Evolutionary conservation across 768 basidiomycete species (phyloP).

Genomic region (Boletus rubropictus): DNA sequence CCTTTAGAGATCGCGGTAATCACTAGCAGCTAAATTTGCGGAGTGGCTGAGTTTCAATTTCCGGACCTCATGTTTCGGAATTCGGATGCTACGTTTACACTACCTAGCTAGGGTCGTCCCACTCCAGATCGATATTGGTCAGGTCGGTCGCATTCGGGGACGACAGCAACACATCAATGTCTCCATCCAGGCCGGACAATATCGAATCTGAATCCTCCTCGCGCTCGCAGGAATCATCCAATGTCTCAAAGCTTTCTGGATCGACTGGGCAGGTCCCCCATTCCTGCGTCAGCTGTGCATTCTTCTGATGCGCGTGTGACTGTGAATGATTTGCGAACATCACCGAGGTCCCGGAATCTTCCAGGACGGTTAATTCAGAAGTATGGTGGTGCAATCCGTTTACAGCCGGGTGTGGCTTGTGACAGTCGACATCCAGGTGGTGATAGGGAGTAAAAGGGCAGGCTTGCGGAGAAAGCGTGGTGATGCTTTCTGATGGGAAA

Average conservation of each 20-base stretch:
- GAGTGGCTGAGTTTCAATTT: constrained; percentile 26
- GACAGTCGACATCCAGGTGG: constrained; percentile 11
- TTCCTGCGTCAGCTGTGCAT: constrained; percentile 15
- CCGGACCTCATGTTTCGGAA: constrained; percentile 29
- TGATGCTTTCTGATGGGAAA: constrained; percentile 15
- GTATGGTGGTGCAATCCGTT: constrained; percentile 6
- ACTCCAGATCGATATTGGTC: not conserved
- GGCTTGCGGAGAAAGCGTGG: constrained; percentile 12
- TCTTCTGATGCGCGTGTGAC: constrained; percentile 7
- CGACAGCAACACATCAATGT: not conserved
- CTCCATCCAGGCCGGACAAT: constrained; percentile 13
- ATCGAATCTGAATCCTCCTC: constrained; percentile 16
- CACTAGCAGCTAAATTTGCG: constrained; percentile 18
- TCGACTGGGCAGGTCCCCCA: constrained; percentile 1
- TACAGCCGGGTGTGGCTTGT: constrained; percentile 7
- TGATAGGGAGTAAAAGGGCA: constrained; percentile 14
- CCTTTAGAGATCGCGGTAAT: constrained; percentile 19
- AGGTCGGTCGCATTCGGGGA: constrained; percentile 2
- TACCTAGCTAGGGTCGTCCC: constrained; percentile 4
- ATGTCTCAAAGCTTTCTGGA: constrained; percentile 9
- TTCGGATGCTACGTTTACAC: constrained; percentile 23
- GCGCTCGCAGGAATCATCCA: constrained; percentile 4
- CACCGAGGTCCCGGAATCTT: constrained; percentile 13
- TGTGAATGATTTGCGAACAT: not conserved
- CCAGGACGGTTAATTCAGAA: constrained; percentile 16